Evolutionary conservation across 169 alveolate genomes (phyloP), one percentile per base, ranked within the genome.

Genomic region (Plasmodium vivax): DNA sequence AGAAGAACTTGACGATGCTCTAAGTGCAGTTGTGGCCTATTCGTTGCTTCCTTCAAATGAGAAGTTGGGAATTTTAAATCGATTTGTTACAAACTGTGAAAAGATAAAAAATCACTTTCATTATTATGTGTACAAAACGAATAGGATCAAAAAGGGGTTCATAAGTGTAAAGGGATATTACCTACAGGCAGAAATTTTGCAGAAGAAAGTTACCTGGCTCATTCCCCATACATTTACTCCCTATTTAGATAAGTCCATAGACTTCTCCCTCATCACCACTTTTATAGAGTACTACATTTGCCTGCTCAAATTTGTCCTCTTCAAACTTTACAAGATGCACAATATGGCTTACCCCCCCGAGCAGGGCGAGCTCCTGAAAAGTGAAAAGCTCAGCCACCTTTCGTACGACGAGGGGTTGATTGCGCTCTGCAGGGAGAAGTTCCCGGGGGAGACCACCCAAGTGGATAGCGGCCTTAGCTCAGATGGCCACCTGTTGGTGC

Each of bases 151-250:
- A 95, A 98, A 98, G 90, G 97, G 97, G 5, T 99, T 98, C 96
- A 97, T 97, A 27, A 98, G 99, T 45, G 98, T 99, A 41, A 99
- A 99, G 97, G 99, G 99, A 32, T 99, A 98, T 91, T 99, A 99
- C 97, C 98, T 98, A 94, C 99, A 99, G 95, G 99, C 99, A 3
- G 98, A 98, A 94, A 98, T 99, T 41, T 96, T 97, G 43, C 94
- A 91, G 34, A 98, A 97, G 77, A 94, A 97, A 30, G 99, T 99
- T 72, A 98, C 99, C 2, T 99, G 99, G 99, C 95, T 99, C 38
- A 95, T 98, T 41, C 99, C 99, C 36, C 99, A 99, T 95, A 97
- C 97, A 87, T 98, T 98, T 95, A 96, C 99, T n/a, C 99, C 93
- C 0, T 87, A 87, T 45, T 34, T 87, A 27, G 85, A 75, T 14